Evolutionary conservation across 192 early-diverging fungal genomes (phyloP), one percentile per base, ranked within the genome.

Genomic region (Paraglomus brasilianum): DNA sequence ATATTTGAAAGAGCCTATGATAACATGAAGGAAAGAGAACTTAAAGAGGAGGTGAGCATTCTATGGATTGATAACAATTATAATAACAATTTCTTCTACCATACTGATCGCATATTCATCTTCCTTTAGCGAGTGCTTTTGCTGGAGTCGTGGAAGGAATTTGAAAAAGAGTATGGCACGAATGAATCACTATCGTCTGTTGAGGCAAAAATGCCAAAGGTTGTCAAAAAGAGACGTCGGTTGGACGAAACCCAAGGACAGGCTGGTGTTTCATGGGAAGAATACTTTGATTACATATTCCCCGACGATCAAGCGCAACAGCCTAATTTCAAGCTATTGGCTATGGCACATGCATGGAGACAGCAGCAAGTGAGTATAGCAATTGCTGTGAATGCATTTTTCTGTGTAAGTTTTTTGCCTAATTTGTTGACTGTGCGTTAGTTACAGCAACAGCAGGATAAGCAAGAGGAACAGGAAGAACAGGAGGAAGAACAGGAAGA

Each of bases 221-320:
- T 92, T 50, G 95, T 99, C 77, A 95, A 96, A 78, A 92, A 90
- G 75, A 85, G 94, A 66, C 83, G 95, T 70, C 77, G 82, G 64
- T 77, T 90, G 10, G 81, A 83, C 21, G 87, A 85, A 49, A 79
- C 83, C 66, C 72, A 80, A 17, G 82, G 80, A 19, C 83, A 80
- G 19, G 83, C 72, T 22, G 82, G 82, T 53, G 81, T 81, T 38
- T 85, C 89, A 22, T 86, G 91, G 88, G 97, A 99, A 75, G 97
- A 99, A 84, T 99, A 96, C 86, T 94, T 91, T 83, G 96, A 98
- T 71, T 98, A 98, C 76, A 89, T 99, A 56, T 99, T 97, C 78
- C 94, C 95, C 38, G 97, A 99, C 65, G 97, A 99, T 69, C 89
- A 95, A 70, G 82, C 82, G 6, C 90, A 95, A 55, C 84, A 87